These are phyloP conservation scores for Boletus eberwhitei DNA, from an alignment of 768 basidiomycete genomes.

Conservation along the genomic window DNA sequence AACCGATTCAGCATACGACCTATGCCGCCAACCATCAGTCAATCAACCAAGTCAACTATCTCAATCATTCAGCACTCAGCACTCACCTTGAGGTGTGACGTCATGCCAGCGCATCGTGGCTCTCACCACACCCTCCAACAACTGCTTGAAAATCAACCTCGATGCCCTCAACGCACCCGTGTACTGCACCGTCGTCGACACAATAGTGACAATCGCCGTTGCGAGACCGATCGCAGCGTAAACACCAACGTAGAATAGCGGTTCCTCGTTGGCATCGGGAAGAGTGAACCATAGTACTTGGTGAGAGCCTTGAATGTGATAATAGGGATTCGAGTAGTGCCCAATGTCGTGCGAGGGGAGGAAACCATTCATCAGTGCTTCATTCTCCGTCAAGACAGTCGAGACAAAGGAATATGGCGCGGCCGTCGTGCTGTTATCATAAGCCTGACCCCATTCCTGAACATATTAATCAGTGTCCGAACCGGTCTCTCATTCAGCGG, in stretches of 20 bases:
- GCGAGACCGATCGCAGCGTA: constrained; percentile 60
- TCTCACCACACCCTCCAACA: constrained; percentile 67
- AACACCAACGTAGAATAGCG: constrained; percentile 68
- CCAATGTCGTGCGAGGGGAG: constrained; percentile 17
- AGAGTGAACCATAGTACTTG: constrained; percentile 19
- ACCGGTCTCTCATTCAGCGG: not conserved
- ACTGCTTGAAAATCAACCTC: constrained; percentile 39
- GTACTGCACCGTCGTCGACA: constrained; percentile 52
- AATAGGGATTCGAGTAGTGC: constrained; percentile 16
- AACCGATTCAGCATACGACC: constrained; percentile 88
- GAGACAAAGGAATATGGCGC: constrained; percentile 20
- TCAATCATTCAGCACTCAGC: too few species aligned
- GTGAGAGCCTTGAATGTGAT: constrained; percentile 13
- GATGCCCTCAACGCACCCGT: constrained; percentile 45
- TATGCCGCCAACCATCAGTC: constrained; percentile 17
- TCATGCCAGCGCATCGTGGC: constrained; percentile 87
- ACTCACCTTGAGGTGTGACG: constrained; percentile 70
- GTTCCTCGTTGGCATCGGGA: constrained; percentile 55
- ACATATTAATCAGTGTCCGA: not conserved
- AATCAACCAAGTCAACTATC: not conserved
- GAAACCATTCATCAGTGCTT: constrained; percentile 25
- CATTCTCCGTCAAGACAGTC: constrained; percentile 26
- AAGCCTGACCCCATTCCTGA: constrained; percentile 31
- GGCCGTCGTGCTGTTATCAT: constrained; percentile 6
- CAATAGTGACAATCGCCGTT: constrained; percentile 45